Evolutionary conservation across 2,329 filamentous ascomycete genomes (phyloP), one percentile per base, ranked within the genome.

Genomic region (Botrytis deweyae): DNA sequence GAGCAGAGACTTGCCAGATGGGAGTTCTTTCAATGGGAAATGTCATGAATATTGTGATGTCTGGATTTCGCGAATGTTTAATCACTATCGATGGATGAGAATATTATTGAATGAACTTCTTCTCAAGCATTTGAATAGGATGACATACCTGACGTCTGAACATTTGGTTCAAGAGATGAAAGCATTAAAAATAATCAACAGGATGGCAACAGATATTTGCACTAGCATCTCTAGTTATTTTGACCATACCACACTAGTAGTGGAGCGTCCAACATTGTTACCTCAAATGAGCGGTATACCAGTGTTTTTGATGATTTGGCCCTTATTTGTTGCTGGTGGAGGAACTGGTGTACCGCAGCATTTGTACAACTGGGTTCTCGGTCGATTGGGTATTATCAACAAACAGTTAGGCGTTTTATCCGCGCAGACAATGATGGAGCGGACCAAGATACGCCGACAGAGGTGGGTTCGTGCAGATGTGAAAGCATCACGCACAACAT

Each of bases 71-170:
- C 75, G 77, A 72, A 74, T 79, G 36, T 78, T 74, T 59, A 78
- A 77, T 42, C 64, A 78, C 44, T 79, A 78, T 69, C 75, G 78
- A 42, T 78, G 76, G 76, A 62, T 67, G 25, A 65, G 79, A 8
- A 79, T 80, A 36, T 68, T 77, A 7, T 58, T 80, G 40, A 79
- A 79, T 46, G 75, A 79, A 59, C 49, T 77, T 9, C 61, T 79
- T 4, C 52, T 79, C 7, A 66, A 72, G 8, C 72, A 78, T 77
- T 49, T n/a, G 49, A 70, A 42, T 14, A 63, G 66, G 9, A 22
- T 76, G 52, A 74, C 67, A 36, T 49, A 67, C 55, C 68, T 69
- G n/a, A 66, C 46, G 20, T 61, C 76, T 77, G 25, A 65, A 73
- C 40, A 64, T 40, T 10, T 59, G 62, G 36, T 73, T 76, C 76